Percentiles rank a stretch among this genome's conserved stretches.
phyloP scores from a whole-genome alignment of 805 yeast species.

The Yarrowia divulgata region DNA sequence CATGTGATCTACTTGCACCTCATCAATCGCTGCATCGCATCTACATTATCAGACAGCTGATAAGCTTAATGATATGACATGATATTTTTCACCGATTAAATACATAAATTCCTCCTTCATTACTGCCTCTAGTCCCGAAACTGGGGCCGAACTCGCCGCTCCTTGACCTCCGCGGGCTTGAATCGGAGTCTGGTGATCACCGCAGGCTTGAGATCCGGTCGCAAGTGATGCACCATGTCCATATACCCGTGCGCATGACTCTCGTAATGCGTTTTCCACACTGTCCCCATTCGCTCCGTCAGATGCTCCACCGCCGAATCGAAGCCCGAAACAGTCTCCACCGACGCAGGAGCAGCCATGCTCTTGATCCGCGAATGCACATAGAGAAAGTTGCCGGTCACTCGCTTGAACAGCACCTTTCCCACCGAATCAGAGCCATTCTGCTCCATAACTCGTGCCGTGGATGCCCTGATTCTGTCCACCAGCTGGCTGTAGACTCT shows the following conservation, averaged over 20 bases:
- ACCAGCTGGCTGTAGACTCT: constrained; percentile 7
- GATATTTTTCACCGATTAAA: neutral
- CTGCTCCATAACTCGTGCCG: neutral
- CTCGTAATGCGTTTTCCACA: constrained; percentile 36
- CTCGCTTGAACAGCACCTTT: constrained; percentile 14
- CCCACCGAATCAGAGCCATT: constrained; percentile 14
- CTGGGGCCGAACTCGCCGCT: constrained; percentile 1
- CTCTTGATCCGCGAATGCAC: neutral
- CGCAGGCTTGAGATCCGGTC: constrained; percentile 24
- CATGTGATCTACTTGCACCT: no score
- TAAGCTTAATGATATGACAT: no score
- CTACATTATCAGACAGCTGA: no score
- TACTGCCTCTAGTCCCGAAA: neutral
- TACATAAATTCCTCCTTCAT: neutral
- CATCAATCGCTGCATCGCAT: no score
- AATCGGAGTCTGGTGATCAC: constrained; percentile 20
- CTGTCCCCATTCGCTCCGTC: constrained; percentile 14
- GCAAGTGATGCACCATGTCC: constrained; percentile 16
- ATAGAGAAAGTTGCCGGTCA: neutral
- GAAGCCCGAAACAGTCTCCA: constrained; percentile 13
- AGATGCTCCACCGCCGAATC: constrained; percentile 16
- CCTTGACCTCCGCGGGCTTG: neutral
- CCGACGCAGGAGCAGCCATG: neutral
- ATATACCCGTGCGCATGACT: constrained; percentile 25
- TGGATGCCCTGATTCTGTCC: neutral